Evolutionary conservation across 441 rosid species (phyloP).

Genomic region (Sinapis alba): DNA sequence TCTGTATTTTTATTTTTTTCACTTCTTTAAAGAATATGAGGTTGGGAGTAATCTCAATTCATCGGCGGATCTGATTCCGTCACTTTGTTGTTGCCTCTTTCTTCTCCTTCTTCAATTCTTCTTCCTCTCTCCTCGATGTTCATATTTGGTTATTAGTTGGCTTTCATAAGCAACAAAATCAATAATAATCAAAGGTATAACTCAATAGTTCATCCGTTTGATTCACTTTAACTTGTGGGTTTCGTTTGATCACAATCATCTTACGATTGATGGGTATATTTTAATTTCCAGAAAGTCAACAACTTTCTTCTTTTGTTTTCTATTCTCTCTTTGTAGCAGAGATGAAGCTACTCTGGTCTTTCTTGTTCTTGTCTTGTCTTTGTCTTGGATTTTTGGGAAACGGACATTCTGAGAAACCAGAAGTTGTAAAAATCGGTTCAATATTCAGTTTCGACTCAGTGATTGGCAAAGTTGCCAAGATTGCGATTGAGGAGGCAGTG

Average conservation of each 20-base stretch:
- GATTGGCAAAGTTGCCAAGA: conserved; percentile 82
- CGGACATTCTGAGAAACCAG: conserved; percentile 58
- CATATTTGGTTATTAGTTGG: conserved; percentile 1
- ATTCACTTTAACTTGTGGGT: conserved; percentile 2
- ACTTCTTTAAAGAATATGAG: conserved; percentile 35
- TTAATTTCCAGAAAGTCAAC: conserved; percentile 17
- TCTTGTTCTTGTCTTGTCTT: conserved; percentile 40
- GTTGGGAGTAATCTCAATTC: conserved; percentile 33
- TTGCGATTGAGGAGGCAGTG: conserved; percentile 88
- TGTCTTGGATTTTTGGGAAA: conserved; percentile 39
- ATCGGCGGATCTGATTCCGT: conserved; percentile 38
- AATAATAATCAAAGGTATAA: conserved; percentile 5
- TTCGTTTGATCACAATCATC: not conserved
- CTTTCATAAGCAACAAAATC: not conserved
- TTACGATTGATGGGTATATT: not conserved
- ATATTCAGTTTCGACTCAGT: conserved; percentile 62
- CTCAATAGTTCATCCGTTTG: conserved; percentile 1
- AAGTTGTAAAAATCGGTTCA: conserved; percentile 72
- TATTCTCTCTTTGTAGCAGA: conserved; percentile 16
- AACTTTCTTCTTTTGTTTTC: not conserved
- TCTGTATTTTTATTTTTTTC: not conserved
- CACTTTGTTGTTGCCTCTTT: conserved; percentile 32
- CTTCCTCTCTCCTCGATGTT: not conserved
- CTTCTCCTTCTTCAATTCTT: conserved; percentile 28
- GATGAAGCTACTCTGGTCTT: conserved; percentile 47